A percentile compares a stretch with the other conserved stretches of the same genome.
Conservation (phyloP, 164 flowering plant species). For the Kalanchoe fedtschenkoi region DNA sequence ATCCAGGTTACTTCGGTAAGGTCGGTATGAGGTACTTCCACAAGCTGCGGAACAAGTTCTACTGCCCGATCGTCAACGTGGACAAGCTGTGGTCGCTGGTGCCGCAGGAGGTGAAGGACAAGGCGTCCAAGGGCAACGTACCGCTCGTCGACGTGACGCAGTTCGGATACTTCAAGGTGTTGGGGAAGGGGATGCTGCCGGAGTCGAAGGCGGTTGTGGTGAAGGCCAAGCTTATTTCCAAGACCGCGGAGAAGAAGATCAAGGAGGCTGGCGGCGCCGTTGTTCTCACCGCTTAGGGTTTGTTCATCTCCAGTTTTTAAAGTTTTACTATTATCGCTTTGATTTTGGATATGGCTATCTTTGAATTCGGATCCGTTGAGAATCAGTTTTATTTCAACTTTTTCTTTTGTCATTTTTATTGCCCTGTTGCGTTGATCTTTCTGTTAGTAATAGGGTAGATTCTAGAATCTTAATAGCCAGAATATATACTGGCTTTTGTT, state of each 20-base stretch:
- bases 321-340: too few species aligned
- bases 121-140: background rate
- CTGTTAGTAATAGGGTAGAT: too few species aligned
- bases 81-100: slow-evolving; percentile 2
- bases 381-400: too few species aligned
- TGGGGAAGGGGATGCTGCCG: slow-evolving; percentile 2
- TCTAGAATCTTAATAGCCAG: too few species aligned
- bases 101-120: background rate
- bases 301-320: too few species aligned
- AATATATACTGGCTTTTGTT: too few species aligned
- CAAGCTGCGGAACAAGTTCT: slow-evolving; percentile 1
- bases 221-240: background rate
- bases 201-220: background rate
- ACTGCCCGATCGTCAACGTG: background rate
- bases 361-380: too few species aligned
- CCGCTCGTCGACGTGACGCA: background rate
- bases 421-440: too few species aligned
- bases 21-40: slow-evolving; percentile 6
- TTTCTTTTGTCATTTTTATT: too few species aligned
- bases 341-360: too few species aligned
- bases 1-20: slow-evolving; percentile 3
- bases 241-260: slow-evolving; percentile 2
- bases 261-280: slow-evolving; percentile 1
- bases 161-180: background rate
- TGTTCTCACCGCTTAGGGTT: background rate